Base-by-base conservation (phyloP, 768 basidiomycete genomes). In the Amanita rimosa region DNA sequence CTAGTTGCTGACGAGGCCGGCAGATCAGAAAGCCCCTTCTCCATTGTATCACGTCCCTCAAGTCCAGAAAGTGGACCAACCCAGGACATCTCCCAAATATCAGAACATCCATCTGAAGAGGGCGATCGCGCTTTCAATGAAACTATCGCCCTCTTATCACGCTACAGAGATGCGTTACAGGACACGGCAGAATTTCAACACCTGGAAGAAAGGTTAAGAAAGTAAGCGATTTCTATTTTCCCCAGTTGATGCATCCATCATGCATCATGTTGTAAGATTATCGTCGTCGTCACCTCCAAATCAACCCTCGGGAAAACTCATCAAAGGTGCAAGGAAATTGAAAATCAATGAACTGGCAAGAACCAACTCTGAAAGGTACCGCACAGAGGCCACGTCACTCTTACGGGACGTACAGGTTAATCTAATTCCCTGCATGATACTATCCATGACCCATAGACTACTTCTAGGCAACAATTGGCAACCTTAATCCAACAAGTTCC, bases 401-500 rank as follows among this genome's bases (percentile, higher is more conserved):
- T 27, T 48, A 11, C 47, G 39, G 26, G 47, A 48, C 11, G 33
- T 41, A 24, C 47, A 48, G 47, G 47, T 41, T 45, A 34, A 34
- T 41, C 19, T 48, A 41, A 41, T 17, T n/a, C 13, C 7, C 4
- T 22, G 19, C 14, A 5, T 5, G 10, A 19, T 37, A 16, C 31
- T 17, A 9, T 34, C 6, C 14, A 19, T 14, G 9, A n/a, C 6
- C 34, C 11, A 39, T 8, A 7, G 19, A 19, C 31, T 39, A 16
- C 29, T 40, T 31, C 4, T 17, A 48, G 47, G 14, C 27, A 6
- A 37, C 27, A 8, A 48, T 48, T 27, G 39, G 19, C 38, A 48
- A 41, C n/a, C 37, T 39, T 13, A 48, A 13, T 35, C 26, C 27
- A 14, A 16, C 16, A 1, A 10, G 31, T 14, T 7, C 36, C 27